Conservation (phyloP, 352 stramenopile species). For the Phytopythium oedochilum region DNA sequence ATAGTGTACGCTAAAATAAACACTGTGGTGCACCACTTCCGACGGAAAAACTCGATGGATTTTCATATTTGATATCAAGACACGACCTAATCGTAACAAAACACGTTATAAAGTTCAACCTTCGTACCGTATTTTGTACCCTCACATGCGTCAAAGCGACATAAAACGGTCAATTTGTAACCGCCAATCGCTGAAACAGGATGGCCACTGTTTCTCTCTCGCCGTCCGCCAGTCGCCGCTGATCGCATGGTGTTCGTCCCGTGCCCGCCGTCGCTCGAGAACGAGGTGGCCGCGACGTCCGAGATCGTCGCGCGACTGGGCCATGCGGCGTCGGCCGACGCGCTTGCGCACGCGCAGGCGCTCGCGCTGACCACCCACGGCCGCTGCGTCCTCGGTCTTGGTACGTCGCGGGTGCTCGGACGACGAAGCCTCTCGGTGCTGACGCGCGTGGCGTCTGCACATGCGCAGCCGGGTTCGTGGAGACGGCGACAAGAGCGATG, state of each 20-base stretch:
- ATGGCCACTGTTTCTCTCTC: no score
- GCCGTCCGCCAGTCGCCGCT: no score
- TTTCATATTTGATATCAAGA: no score
- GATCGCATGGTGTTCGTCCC: conserved; percentile 33
- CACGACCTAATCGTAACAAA: no score
- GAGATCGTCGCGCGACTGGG: conserved; percentile 19
- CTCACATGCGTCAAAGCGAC: no score
- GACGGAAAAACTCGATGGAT: no score
- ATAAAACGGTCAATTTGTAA: no score
- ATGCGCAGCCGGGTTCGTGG: conserved; percentile 64
- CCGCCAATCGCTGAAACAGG: no score
- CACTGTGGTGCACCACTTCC: no score
- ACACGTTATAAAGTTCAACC: no score
- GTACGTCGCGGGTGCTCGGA: conserved; percentile 16
- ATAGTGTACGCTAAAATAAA: no score
- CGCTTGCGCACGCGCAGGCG: conserved; percentile 19
- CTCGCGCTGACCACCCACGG: conserved; percentile 42
- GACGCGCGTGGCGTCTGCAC: not conserved
- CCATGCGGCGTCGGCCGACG: conserved; percentile 10
- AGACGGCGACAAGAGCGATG: conserved; percentile 41
- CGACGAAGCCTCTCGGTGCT: conserved; percentile 2
- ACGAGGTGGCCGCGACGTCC: conserved; percentile 18
- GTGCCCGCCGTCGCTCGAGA: conserved; percentile 16
- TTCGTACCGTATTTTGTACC: no score
- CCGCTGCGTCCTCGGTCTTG: conserved; percentile 70